Percentiles rank a stretch among this genome's conserved stretches.
phyloP scores from a whole-genome alignment of 306 rosid species.

The Amphicarpaea edgeworthii region DNA sequence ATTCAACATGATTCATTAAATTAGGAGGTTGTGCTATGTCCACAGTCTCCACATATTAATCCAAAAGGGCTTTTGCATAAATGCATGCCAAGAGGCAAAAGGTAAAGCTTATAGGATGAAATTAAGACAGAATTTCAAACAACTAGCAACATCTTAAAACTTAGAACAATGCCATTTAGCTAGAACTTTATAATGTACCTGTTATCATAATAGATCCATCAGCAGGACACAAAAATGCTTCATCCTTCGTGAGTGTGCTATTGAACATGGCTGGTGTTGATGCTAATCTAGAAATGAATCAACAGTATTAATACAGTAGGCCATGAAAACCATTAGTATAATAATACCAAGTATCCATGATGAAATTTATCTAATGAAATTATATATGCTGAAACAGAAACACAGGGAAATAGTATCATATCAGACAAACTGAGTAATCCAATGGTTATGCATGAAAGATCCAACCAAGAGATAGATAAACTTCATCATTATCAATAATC shows the following conservation, averaged over 20 bases:
- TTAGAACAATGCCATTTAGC: constrained; percentile 29
- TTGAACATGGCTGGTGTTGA: constrained; percentile 99
- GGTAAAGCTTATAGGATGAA: constrained; percentile 15
- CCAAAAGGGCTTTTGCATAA: constrained; percentile 28
- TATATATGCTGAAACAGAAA: constrained; percentile 35
- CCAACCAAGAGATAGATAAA: too few species aligned
- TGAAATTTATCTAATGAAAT: constrained; percentile 24
- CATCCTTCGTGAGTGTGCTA: constrained; percentile 81
- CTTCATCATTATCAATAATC: constrained; percentile 31
- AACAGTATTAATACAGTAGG: constrained; percentile 40
- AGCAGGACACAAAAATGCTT: constrained; percentile 69
- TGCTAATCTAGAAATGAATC: constrained; percentile 69
- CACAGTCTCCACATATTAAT: constrained; percentile 16
- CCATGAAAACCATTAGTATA: constrained; percentile 19
- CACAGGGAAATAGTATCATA: constrained; percentile 6
- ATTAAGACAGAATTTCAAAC: constrained; percentile 22
- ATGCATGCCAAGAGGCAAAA: constrained; percentile 4
- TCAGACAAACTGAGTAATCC: constrained; percentile 16
- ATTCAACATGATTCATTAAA: constrained; percentile 26
- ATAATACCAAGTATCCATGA: constrained; percentile 12
- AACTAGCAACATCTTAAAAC: constrained; percentile 28
- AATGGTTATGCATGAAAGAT: constrained; percentile 24
- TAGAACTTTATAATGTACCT: constrained; percentile 58
- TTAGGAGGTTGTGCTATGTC: constrained; percentile 3
- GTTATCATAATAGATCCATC: constrained; percentile 96